phyloP scores from a whole-genome alignment of 163 green algal species.

The Prototheca cutis region DNA sequence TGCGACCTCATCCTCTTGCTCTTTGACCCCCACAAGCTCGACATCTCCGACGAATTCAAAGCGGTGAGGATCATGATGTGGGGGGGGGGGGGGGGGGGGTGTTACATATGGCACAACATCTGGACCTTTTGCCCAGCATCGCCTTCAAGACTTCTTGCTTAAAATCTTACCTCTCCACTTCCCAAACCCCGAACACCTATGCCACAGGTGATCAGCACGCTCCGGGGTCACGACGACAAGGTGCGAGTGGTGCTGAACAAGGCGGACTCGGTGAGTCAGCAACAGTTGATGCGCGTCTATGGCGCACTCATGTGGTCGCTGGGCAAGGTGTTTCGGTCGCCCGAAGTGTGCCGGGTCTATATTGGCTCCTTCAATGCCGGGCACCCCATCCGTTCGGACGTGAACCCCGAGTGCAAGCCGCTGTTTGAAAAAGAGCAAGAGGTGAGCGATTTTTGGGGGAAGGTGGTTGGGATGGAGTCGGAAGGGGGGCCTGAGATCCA shows the following conservation, averaged over 20 bases:
- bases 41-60: slow-evolving; percentile 97
- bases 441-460: background rate
- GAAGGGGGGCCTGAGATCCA: background rate
- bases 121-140: too few species aligned
- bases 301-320: slow-evolving; percentile 98
- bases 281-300: slow-evolving; percentile 98
- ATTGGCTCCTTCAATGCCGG: slow-evolving; percentile 69
- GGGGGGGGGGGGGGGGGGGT: background rate
- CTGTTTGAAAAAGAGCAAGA: slow-evolving; percentile 89
- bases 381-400: slow-evolving; percentile 54
- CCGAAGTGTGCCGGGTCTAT: slow-evolving; percentile 70
- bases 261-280: slow-evolving; percentile 76
- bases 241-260: slow-evolving; percentile 96
- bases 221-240: slow-evolving; percentile 92
- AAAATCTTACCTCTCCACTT: too few species aligned
- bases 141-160: background rate
- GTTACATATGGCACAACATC: background rate
- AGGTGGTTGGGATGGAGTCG: background rate
- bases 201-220: slow-evolving; percentile 70
- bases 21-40: slow-evolving; percentile 97
- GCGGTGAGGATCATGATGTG: slow-evolving; percentile 36
- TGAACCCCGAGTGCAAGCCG: slow-evolving; percentile 59
- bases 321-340: slow-evolving; percentile 86
- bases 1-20: slow-evolving; percentile 95
- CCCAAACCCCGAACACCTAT: too few species aligned